Evolutionary conservation across 2,329 filamentous ascomycete genomes (phyloP).

Genomic region (Colletotrichum orchidophilum): DNA sequence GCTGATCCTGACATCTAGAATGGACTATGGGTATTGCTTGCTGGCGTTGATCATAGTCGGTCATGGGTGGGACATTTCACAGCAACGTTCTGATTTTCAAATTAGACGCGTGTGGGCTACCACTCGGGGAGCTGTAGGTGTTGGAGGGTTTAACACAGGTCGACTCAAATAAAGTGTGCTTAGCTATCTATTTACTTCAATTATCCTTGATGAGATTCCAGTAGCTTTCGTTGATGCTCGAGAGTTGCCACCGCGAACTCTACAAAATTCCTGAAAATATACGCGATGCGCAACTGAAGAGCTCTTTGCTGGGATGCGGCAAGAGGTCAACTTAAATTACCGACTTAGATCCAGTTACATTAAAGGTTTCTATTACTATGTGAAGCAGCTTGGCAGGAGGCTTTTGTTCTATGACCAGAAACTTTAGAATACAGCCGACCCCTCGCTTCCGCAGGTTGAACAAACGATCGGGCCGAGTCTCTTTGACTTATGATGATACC

Average conservation of each 20-base stretch:
- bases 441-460: background rate
- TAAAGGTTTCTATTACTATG: too few species aligned
- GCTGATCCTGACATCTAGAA: background rate
- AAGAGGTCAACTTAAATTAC: too few species aligned
- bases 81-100: background rate
- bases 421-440: background rate
- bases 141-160: too few species aligned
- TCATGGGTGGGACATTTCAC: background rate
- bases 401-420: background rate
- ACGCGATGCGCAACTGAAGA: too few species aligned
- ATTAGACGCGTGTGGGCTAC: background rate
- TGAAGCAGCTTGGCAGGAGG: background rate
- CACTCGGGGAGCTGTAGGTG: background rate
- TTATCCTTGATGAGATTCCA: too few species aligned
- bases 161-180: too few species aligned
- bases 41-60: background rate
- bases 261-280: too few species aligned
- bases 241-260: too few species aligned
- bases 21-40: background rate
- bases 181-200: too few species aligned
- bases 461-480: background rate
- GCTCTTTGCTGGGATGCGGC: too few species aligned
- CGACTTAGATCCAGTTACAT: too few species aligned
- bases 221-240: too few species aligned
- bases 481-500: background rate